phyloP scores from a whole-genome alignment of 306 rosid species.

The Cyamopsis tetragonoloba region DNA sequence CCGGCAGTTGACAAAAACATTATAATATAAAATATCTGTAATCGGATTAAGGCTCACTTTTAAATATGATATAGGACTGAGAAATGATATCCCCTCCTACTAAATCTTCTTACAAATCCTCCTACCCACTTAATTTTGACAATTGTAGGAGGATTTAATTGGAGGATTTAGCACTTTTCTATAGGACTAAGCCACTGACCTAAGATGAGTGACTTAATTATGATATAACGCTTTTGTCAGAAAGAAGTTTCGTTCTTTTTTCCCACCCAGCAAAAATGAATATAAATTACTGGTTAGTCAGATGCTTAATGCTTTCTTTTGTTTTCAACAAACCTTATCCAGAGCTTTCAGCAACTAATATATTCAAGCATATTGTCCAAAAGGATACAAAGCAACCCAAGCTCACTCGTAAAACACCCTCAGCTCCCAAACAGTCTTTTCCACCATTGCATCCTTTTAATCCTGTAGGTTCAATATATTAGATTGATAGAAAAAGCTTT shows the following conservation, averaged over 20 bases:
- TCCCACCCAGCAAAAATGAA: neutral
- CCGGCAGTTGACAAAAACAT: slow-evolving; percentile 85
- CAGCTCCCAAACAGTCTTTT: slow-evolving; percentile 81
- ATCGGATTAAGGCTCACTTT: slow-evolving; percentile 49
- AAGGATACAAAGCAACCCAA: slow-evolving; percentile 97
- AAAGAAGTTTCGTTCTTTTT: neutral
- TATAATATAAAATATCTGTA: slow-evolving; percentile 65
- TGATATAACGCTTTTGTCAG: neutral
- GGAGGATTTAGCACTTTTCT: too few relatives aligned
- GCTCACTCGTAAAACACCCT: slow-evolving; percentile 98
- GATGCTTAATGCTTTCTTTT: neutral
- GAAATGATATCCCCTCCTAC: too few relatives aligned
- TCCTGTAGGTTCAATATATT: slow-evolving; percentile 40
- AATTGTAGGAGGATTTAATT: too few relatives aligned
- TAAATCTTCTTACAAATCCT: too few relatives aligned
- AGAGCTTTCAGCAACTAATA: neutral
- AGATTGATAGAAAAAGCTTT: slow-evolving; percentile 13
- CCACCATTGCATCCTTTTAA: slow-evolving; percentile 82
- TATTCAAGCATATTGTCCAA: slow-evolving; percentile 5
- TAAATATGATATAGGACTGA: too few relatives aligned
- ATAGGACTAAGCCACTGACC: slow-evolving; percentile 6
- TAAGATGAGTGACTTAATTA: slow-evolving; percentile 5
- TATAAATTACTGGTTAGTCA: neutral
- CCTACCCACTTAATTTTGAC: too few relatives aligned
- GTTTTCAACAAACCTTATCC: neutral